Conservation (phyloP, 2,329 filamentous ascomycete genomes). For the Plectosphaerella plurivora region DNA sequence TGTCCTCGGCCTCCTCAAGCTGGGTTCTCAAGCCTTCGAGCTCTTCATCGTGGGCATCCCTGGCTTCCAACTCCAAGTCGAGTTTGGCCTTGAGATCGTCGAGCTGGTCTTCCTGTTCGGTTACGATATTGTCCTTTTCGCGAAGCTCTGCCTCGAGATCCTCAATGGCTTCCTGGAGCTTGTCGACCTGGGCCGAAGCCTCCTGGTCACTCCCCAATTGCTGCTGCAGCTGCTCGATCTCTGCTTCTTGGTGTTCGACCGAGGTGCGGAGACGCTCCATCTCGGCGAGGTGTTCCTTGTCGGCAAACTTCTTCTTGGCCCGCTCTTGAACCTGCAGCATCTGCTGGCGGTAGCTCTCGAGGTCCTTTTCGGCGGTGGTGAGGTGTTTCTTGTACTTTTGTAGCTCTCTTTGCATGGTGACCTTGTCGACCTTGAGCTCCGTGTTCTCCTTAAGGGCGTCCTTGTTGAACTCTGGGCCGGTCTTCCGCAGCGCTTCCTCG, state of each 20-base stretch:
- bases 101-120: constrained; percentile 71
- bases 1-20: constrained; percentile 47
- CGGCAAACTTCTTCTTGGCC: constrained; percentile 69
- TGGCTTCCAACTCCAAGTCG: constrained; percentile 52
- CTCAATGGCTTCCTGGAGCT: constrained; percentile 67
- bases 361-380: constrained; percentile 74
- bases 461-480: constrained; percentile 85
- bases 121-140: constrained; percentile 69
- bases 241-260: constrained; percentile 54
- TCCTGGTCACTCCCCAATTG: constrained; percentile 54
- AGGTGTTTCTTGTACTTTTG: constrained; percentile 83
- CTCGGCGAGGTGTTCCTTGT: constrained; percentile 63
- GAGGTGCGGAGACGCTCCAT: constrained; percentile 52
- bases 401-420: constrained; percentile 85
- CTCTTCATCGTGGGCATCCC: constrained; percentile 49
- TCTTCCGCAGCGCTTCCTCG: constrained; percentile 82
- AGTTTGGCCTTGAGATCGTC: constrained; percentile 58
- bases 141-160: constrained; percentile 73
- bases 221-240: constrained; percentile 56
- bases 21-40: constrained; percentile 47
- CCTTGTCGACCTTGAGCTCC: constrained; percentile 87
- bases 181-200: constrained; percentile 56
- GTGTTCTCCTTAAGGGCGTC: constrained; percentile 90
- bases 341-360: constrained; percentile 79
- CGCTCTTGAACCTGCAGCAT: constrained; percentile 79